Conservation (phyloP, 139 green algal species). For the Micromonas pusilla region DNA sequence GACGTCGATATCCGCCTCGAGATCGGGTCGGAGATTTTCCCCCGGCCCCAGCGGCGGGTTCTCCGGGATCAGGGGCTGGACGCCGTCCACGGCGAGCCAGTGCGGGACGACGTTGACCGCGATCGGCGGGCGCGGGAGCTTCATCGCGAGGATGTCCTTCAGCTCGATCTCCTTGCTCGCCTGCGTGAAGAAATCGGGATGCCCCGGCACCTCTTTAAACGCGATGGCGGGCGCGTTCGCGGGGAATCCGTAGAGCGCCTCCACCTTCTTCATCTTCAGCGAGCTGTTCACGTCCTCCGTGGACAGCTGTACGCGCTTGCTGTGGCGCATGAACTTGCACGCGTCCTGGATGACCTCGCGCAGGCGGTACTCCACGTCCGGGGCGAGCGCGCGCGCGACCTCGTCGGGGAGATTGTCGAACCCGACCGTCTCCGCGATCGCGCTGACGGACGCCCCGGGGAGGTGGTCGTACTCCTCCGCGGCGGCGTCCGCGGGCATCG, state of each 20-base stretch:
- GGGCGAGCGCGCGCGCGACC: constrained; percentile 36
- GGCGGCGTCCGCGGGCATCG: neutral
- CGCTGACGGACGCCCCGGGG: neutral
- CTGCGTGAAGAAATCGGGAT: constrained; percentile 67
- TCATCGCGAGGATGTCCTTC: neutral
- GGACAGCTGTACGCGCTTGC: constrained; percentile 62
- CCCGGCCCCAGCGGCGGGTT: constrained; percentile 46
- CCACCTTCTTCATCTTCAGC: constrained; percentile 32
- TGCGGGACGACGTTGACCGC: constrained; percentile 70
- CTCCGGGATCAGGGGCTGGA: constrained; percentile 80
- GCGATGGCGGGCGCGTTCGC: constrained; percentile 48
- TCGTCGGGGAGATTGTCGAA: neutral
- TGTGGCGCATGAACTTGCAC: constrained; percentile 74
- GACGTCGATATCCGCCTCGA: too few relatives aligned
- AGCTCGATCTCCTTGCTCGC: constrained; percentile 11
- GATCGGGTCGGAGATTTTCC: neutral
- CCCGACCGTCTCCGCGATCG: constrained; percentile 11
- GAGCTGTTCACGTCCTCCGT: constrained; percentile 38
- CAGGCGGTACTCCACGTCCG: constrained; percentile 83
- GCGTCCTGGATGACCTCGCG: constrained; percentile 89
- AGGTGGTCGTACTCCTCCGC: neutral
- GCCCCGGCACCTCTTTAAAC: constrained; percentile 55
- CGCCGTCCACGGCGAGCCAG: constrained; percentile 84
- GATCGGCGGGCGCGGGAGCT: constrained; percentile 58
- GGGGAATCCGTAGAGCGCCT: constrained; percentile 70